These are phyloP conservation scores for Pseudozyma hubeiensis DNA, from an alignment of 1,284 basidiomycete species.

Conservation along the genomic window DNA sequence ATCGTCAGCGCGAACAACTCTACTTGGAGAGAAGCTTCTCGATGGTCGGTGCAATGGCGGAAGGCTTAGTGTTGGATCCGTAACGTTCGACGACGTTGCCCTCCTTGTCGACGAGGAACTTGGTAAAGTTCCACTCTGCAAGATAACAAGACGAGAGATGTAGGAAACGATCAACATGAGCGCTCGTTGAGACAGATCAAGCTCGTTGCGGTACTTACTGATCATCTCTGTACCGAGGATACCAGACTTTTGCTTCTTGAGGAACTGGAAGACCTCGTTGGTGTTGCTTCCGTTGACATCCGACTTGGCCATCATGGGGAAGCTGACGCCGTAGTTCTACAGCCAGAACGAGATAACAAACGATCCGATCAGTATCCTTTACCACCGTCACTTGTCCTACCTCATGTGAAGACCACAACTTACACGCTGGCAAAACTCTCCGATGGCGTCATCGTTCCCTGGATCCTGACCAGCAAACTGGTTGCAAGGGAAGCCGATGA, in stretches of 20 bases:
- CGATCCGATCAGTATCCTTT: not conserved
- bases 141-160: not conserved
- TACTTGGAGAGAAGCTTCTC: slow-evolving; percentile 71
- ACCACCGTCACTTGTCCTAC: too few relatives aligned
- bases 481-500: slow-evolving; percentile 92
- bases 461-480: slow-evolving; percentile 74
- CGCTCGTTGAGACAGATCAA: not conserved
- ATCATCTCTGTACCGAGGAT: slow-evolving; percentile 80
- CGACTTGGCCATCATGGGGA: slow-evolving; percentile 70
- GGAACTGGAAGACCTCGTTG: slow-evolving; percentile 85
- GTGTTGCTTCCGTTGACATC: slow-evolving; percentile 85
- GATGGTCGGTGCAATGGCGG: slow-evolving; percentile 76
- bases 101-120: slow-evolving; percentile 71
- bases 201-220: slow-evolving; percentile 66
- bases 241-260: slow-evolving; percentile 82
- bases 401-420: slow-evolving; percentile 11
- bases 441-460: slow-evolving; percentile 60
- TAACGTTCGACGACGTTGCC: slow-evolving; percentile 82
- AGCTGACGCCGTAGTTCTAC: slow-evolving; percentile 67
- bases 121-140: slow-evolving; percentile 72
- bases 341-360: not conserved
- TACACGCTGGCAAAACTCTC: slow-evolving; percentile 62
- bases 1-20: not conserved
- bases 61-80: slow-evolving; percentile 81
- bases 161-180: not conserved